phyloP scores from a whole-genome alignment of 768 basidiomycete species.

The Exsudoporus frostii region DNA sequence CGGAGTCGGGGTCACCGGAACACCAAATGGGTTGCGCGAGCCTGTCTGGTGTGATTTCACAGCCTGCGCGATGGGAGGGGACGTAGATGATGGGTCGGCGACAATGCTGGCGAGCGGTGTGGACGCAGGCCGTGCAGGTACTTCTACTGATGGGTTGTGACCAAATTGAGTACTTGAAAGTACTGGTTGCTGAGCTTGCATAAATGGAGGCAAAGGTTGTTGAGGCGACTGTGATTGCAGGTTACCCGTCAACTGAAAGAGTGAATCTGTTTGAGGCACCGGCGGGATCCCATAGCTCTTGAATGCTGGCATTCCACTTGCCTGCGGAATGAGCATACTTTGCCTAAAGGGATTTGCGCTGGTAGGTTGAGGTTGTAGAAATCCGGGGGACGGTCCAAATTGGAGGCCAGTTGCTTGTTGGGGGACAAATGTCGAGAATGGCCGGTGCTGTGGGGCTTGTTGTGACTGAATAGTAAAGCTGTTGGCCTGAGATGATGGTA shows the following conservation, averaged over 20 bases:
- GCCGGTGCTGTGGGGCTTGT: constrained; percentile 43
- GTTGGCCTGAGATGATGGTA: constrained; percentile 14
- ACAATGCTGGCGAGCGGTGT: constrained; percentile 57
- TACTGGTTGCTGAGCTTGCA: constrained; percentile 9
- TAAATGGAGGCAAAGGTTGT: constrained; percentile 3
- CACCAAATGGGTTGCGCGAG: constrained; percentile 92
- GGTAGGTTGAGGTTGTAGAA: constrained; percentile 54
- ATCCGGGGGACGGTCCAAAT: constrained; percentile 40
- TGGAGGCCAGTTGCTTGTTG: constrained; percentile 49
- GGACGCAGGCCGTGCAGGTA: constrained; percentile 64
- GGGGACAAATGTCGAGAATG: constrained; percentile 55
- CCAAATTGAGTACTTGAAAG: constrained; percentile 5
- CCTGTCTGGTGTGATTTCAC: constrained; percentile 90
- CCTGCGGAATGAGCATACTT: constrained; percentile 64
- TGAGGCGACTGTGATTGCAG: constrained; percentile 15
- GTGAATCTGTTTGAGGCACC: constrained; percentile 12
- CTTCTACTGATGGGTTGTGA: constrained; percentile 10
- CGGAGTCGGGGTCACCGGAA: constrained; percentile 54
- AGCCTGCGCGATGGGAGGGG: constrained; percentile 53
- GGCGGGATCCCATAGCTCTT: constrained; percentile 24
- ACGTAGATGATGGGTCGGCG: constrained; percentile 23
- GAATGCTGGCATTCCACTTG: constrained; percentile 55
- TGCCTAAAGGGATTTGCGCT: constrained; percentile 84
- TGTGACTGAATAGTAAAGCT: constrained; percentile 35
- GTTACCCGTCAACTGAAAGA: constrained; percentile 10